A percentile compares a stretch with the other conserved stretches of the same genome.
Evolutionary conservation across 2,329 filamentous ascomycete species (phyloP).

Genomic region (Coniochaeta sp.): DNA sequence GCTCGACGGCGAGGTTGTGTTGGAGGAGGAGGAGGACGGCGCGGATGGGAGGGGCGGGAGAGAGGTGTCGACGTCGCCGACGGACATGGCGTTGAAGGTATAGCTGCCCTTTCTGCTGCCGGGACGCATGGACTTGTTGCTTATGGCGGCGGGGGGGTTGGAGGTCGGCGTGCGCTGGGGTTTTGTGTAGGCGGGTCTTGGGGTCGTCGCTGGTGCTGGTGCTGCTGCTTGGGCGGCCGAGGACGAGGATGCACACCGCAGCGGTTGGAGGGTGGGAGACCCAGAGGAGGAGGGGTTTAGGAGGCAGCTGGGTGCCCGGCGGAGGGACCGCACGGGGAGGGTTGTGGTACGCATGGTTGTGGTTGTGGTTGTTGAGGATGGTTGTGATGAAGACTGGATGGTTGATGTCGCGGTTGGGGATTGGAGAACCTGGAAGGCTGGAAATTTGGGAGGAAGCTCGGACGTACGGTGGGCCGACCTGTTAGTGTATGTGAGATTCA

Average conservation of each 20-base stretch:
- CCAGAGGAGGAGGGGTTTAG: too few species aligned
- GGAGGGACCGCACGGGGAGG: constrained; percentile 13
- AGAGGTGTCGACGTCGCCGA: constrained; percentile 22
- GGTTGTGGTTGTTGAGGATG: constrained; percentile 6
- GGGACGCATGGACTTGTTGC: constrained; percentile 16
- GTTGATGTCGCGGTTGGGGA: constrained; percentile 3
- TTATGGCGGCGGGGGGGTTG: background rate
- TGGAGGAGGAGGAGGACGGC: constrained; percentile 12
- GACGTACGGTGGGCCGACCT: background rate
- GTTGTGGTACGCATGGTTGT: constrained; percentile 15
- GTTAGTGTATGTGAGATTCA: background rate
- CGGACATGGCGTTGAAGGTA: constrained; percentile 18
- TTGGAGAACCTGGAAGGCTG: background rate
- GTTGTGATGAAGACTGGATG: constrained; percentile 1
- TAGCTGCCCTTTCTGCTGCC: constrained; percentile 10
- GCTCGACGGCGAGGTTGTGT: constrained; percentile 11
- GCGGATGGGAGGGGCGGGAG: too few species aligned
- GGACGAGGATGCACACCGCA: background rate
- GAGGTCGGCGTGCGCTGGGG: background rate
- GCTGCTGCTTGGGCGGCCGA: background rate
- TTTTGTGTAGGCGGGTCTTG: background rate
- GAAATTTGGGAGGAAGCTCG: constrained; percentile 5
- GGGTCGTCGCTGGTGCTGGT: background rate
- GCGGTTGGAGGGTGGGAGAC: background rate
- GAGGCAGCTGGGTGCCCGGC: constrained; percentile 6